phyloP scores from a whole-genome alignment of 805 yeast genomes.

The Kuraishia hungarica region DNA sequence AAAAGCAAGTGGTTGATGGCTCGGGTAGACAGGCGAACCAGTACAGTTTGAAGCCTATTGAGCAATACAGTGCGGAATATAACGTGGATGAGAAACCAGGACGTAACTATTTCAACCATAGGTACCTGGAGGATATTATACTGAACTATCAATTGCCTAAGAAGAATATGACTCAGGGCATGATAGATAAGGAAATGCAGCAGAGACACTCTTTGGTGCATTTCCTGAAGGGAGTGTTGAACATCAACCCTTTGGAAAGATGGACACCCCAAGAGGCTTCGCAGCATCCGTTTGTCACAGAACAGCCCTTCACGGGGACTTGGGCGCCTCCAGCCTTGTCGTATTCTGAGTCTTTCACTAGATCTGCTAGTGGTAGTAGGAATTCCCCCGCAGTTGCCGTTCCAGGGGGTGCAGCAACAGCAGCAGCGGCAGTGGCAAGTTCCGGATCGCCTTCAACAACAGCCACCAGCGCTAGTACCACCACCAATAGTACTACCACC shows the following conservation, averaged over 20 bases:
- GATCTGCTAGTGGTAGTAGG: not conserved
- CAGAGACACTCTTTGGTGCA: constrained; percentile 69
- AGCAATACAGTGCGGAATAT: constrained; percentile 45
- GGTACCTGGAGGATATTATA: constrained; percentile 62
- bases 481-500: not conserved
- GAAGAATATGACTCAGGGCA: constrained; percentile 40
- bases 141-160: constrained; percentile 65
- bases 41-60: constrained; percentile 25
- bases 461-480: not conserved
- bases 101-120: constrained; percentile 68
- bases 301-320: constrained; percentile 39
- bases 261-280: constrained; percentile 97
- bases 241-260: constrained; percentile 85
- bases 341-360: not conserved
- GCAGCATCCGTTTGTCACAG: constrained; percentile 82
- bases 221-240: constrained; percentile 69
- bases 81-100: constrained; percentile 64
- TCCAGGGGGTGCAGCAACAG: no score
- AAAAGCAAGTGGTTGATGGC: constrained; percentile 10
- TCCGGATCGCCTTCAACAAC: no score
- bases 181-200: constrained; percentile 62
- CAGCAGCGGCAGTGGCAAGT: no score
- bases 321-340: constrained; percentile 39
- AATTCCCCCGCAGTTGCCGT: not conserved
- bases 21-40: constrained; percentile 13